Evolutionary conservation across 2,329 filamentous ascomycete species (phyloP), one percentile per base, ranked within the genome.

Genomic region (Cercospora sesami): DNA sequence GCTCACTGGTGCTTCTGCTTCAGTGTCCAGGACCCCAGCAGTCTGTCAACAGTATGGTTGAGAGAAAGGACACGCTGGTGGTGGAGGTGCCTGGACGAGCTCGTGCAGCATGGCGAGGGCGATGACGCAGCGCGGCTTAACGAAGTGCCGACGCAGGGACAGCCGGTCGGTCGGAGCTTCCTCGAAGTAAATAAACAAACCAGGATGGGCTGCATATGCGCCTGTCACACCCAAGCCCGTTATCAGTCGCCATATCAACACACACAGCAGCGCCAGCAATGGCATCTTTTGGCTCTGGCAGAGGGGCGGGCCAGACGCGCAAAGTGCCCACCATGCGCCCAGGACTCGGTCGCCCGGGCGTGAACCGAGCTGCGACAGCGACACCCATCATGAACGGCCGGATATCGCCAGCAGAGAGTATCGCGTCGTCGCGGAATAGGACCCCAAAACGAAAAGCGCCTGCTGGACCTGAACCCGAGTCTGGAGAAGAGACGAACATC

Each of bases 401-500:
- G 30, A 81, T 85, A 12, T 94, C 94, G 5, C 92, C 93, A 5
- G 87, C 91, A 68, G 87, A 88, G 57, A 92, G 91, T 7, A 78
- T 92, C 23, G 84, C 86, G 63, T 90, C 91, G 4, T 80, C 84
- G 42, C 79, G 85, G 60, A 80, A 85, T 33, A 87, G 89, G 26
- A 85, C 84, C 55, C 71, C 73, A 12, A 97, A 97, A 83, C 89
- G 94, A 76, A 97, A 97, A 80, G 92, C 95, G 74, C 87, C 92
- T 76, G 92, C 96, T 42, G 75, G 74, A 8, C 39, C 68, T 5
- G 94, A 94, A 55, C 80, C 86, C 5, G 88, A 91, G 65, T 75
- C 64, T 9, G 86, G 86, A 62, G 90, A 94, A 74, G 93, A 96
- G 80, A 98, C 94, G 7, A 99, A 97, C 78, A 99, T 99, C 81